Conservation (phyloP, 2,329 filamentous ascomycete species). For the Xylariaceae sp. region DNA sequence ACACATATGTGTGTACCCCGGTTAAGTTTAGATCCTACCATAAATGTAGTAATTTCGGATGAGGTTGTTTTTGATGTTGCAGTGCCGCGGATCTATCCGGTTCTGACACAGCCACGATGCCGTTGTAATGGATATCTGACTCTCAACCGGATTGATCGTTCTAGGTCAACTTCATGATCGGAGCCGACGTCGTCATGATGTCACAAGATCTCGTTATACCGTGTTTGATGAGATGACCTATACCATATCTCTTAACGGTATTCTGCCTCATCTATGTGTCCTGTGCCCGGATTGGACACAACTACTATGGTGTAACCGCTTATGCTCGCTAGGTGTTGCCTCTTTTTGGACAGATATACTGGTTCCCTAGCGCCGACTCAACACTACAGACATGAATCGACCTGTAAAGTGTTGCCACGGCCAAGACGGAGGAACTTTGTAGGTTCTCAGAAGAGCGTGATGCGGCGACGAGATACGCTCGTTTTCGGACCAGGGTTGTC, state of each 20-base stretch:
- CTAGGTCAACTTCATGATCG: constrained; percentile 5
- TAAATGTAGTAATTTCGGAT: constrained; percentile 14
- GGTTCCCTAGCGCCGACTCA: constrained; percentile 17
- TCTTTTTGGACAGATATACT: constrained; percentile 8
- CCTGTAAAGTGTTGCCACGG: constrained; percentile 11
- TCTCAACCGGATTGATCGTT: constrained; percentile 9
- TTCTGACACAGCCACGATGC: constrained; percentile 23
- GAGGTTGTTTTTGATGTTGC: constrained; percentile 8
- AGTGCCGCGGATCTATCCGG: constrained; percentile 30
- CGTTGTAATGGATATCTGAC: neutral
- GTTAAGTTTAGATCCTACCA: constrained; percentile 17
- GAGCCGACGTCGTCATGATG: neutral
- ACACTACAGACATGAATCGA: neutral
- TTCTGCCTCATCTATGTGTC: neutral
- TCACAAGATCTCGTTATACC: constrained; percentile 6
- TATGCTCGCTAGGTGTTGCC: neutral
- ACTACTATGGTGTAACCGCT: neutral
- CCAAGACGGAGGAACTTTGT: constrained; percentile 16
- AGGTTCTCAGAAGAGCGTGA: neutral
- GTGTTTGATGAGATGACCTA: neutral
- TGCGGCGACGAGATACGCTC: constrained; percentile 5
- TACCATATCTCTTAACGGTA: no score
- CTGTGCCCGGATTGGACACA: neutral
- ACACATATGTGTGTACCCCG: constrained; percentile 5
- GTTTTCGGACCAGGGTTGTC: neutral